These are phyloP conservation scores for Colletotrichum sp. DNA, from an alignment of 2,329 filamentous ascomycete genomes.

Conservation along the genomic window DNA sequence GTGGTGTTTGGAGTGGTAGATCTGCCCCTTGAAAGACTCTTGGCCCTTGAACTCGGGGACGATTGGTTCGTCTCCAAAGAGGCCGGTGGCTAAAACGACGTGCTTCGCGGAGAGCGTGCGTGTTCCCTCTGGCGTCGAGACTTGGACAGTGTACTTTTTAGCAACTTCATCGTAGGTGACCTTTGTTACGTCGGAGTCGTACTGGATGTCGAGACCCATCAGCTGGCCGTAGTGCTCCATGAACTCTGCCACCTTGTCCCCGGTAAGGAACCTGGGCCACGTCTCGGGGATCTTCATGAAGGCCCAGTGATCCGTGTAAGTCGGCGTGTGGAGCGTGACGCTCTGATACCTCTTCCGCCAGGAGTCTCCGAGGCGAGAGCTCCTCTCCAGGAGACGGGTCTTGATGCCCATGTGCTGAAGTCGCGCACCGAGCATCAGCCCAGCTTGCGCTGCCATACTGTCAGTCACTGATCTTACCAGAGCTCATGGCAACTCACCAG, in stretches of 20 bases:
- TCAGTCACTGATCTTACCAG: neutral
- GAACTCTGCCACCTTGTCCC: slow-evolving; percentile 53
- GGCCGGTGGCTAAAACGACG: slow-evolving; percentile 52
- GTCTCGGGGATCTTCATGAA: slow-evolving; percentile 27
- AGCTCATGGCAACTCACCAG: slow-evolving; percentile 26
- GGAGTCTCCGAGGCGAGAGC: slow-evolving; percentile 50
- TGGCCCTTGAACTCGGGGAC: slow-evolving; percentile 44
- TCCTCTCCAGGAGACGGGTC: slow-evolving; percentile 47
- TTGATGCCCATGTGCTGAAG: slow-evolving; percentile 30
- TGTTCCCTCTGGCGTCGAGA: slow-evolving; percentile 25
- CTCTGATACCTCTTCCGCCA: slow-evolving; percentile 53
- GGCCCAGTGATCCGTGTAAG: slow-evolving; percentile 27
- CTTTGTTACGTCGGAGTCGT: slow-evolving; percentile 39
- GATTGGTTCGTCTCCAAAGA: slow-evolving; percentile 42
- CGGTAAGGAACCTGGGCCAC: slow-evolving; percentile 38
- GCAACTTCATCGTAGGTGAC: slow-evolving; percentile 41
- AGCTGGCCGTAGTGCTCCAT: slow-evolving; percentile 51
- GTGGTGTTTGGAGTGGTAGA: slow-evolving; percentile 49
- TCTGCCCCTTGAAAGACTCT: slow-evolving; percentile 42
- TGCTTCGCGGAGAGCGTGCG: slow-evolving; percentile 41
- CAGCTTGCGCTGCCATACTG: slow-evolving; percentile 40
- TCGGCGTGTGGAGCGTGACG: slow-evolving; percentile 25
- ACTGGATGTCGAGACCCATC: slow-evolving; percentile 54
- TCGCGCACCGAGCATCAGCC: slow-evolving; percentile 40
- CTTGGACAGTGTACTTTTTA: slow-evolving; percentile 40